Evolutionary conservation across 495 filamentous ascomycete genomes (phyloP), one percentile per base, ranked within the genome.

Genomic region (Penicillium crystallinum): DNA sequence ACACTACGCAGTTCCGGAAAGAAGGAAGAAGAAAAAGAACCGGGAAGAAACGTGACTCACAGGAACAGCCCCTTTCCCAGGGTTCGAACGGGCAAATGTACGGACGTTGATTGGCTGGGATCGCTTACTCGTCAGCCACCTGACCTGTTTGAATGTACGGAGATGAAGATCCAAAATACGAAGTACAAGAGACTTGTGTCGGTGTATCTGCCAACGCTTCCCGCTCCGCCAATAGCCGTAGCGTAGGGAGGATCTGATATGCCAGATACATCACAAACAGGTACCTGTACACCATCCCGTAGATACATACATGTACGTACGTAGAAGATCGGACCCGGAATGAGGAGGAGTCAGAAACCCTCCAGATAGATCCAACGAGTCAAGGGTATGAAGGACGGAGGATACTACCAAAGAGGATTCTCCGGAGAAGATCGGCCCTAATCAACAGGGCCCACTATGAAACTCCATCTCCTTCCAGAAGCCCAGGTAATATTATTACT

Each of bases 401-500:
- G 23, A 27, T 27, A 27, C 23, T n/a, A n/a, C n/a, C n/a, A n/a
- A 23, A 55, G 42, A 52, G 53, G 59, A 57, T 62, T 56, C 62
- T 62, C 62, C 62, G 62, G 62, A 61, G 54, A 65, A 39, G 62
- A 65, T 65, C 62, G 62, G 62, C 62, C 56, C 56, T 54, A 62
- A 56, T 9, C 22, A 27, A 8, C 43, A 23, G 22, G 52, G 46
- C 39, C 52, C 59, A 58, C 58, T 49, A 49, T 62, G 56, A 46
- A 53, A 65, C 62, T 63, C 59, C 62, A 60, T 63, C 56, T 59
- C 54, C 46, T 62, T 65, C 62, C 56, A 62, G 62, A 65, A 65
- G 43, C 49, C 46, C 1, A 30, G 9, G 29, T 21, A 31, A 31
- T 49, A 49, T 51, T 54, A 58, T 44, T 56, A 44, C 17, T 23